Evolutionary conservation across 1,139 yeast species (phyloP).

Genomic region (Sugiyamaella japonica): DNA sequence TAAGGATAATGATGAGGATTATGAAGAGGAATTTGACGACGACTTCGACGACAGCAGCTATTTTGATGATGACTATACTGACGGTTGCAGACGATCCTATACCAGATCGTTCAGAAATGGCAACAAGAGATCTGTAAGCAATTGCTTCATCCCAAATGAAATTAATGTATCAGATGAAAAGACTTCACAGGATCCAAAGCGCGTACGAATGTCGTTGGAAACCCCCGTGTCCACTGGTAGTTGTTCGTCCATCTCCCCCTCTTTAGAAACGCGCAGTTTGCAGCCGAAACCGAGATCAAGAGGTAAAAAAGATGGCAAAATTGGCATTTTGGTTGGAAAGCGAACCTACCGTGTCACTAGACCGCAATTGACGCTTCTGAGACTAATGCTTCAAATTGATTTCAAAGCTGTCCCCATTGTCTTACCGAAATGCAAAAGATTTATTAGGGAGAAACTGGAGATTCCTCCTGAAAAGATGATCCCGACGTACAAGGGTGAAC

Average conservation of each 20-base stretch:
- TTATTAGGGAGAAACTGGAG: constrained; percentile 9
- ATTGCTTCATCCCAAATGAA: neutral
- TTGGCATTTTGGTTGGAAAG: constrained; percentile 15
- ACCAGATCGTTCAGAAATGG: neutral
- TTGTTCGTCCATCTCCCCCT: constrained; percentile 2
- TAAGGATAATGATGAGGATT: neutral
- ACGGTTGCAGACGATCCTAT: neutral
- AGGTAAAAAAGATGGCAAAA: constrained; percentile 15
- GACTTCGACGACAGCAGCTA: constrained; percentile 3
- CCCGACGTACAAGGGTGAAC: constrained; percentile 13
- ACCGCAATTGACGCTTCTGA: constrained; percentile 12
- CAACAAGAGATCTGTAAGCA: neutral
- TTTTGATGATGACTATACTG: neutral
- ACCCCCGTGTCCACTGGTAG: neutral
- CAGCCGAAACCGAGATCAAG: neutral
- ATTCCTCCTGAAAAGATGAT: constrained; percentile 8
- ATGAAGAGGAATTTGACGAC: constrained; percentile 3
- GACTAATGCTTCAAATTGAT: constrained; percentile 12
- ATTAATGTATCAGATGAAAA: neutral
- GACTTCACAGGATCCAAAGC: neutral
- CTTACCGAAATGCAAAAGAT: constrained; percentile 13
- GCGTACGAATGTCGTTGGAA: neutral
- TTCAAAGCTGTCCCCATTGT: constrained; percentile 7
- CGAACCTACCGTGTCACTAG: constrained; percentile 14
- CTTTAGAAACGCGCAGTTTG: neutral